Evolutionary conservation across 495 filamentous ascomycete genomes (phyloP).

Genomic region (Xylaria longipes): DNA sequence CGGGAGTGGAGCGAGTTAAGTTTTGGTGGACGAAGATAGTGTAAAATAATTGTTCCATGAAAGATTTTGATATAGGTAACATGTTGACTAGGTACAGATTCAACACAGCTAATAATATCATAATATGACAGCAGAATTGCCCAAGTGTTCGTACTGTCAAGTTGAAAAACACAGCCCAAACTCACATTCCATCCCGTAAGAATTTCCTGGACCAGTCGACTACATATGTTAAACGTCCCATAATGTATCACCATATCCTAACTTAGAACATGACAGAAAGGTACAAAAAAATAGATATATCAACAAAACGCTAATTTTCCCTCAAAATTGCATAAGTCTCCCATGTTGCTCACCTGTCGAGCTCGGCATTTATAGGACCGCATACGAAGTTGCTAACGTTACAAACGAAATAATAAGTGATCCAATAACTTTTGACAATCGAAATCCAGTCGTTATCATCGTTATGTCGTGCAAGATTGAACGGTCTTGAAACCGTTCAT

Average conservation of each 20-base stretch:
- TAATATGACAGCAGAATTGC: not conserved
- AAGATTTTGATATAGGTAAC: not conserved
- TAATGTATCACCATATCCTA: not conserved
- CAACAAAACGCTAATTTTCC: not conserved
- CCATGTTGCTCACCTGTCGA: not conserved
- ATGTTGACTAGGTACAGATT: not conserved
- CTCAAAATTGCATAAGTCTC: not conserved
- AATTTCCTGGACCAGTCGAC: not conserved
- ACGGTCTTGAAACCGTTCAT: no score
- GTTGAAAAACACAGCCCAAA: not conserved
- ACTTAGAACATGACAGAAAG: not conserved
- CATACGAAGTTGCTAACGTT: not conserved
- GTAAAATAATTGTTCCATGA: not conserved
- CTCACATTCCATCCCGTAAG: not conserved
- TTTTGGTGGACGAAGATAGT: not conserved
- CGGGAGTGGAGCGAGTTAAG: not conserved
- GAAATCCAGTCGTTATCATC: not conserved
- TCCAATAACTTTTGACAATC: not conserved
- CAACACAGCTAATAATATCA: not conserved
- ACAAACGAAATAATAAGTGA: not conserved
- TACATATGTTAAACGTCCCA: not conserved
- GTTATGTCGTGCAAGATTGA: slow-evolving; percentile 13
- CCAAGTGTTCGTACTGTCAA: not conserved
- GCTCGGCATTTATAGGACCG: no score
- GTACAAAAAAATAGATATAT: not conserved